Base-by-base conservation (phyloP, 2,329 filamentous ascomycete genomes). In the Fonsecaea pedrosoi region DNA sequence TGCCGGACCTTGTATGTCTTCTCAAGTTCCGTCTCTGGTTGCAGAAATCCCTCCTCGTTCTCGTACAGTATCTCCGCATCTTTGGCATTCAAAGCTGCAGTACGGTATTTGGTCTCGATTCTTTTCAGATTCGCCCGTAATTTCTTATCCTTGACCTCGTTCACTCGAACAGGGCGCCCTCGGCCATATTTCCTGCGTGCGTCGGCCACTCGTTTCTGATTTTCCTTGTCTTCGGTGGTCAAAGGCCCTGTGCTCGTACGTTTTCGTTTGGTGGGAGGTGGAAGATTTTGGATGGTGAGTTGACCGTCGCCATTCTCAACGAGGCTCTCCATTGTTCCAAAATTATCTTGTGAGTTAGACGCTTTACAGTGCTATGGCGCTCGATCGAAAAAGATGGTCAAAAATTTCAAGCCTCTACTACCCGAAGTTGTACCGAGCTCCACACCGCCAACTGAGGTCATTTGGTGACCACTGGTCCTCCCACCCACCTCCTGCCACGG, bases 1-100 rank as follows among this genome's bases (percentile, higher is more conserved):
- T 99, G 95, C 68, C 91, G 89, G 57, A 97, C 91, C 79, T 92
- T 94, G 82, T 96, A 98, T 21, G 95, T 99, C 76, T 89, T 85
- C 78, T 99, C 95, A 68, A 99, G 84, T 77, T 94, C 94, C 32
- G 86, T 86, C 77, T 99, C 95, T 1, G 94, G 85, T 78, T 98
- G 92, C 64, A 99, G 82, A 74, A 96, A 96, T 6, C 95, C 95
- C 10, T 86, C 82, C 6, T 89, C 87, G 77, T 97, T 92, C 79
- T 98, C 94, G 62, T 96, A 86, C 73, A 99, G 82, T 65, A 99
- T 95, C 80, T 99, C 95, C 25, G 94, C 92, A 83, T 97, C 94
- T 80, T 97, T 96, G 15, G 95, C 93, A 78, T 91, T 90, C 40
- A 96, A 79, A 0, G 91, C 83, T 0, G 94, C 94, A 73, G 90